Evolutionary conservation across 371 early-diverging fungal species (phyloP).

Genomic region (Mortierella sp.): DNA sequence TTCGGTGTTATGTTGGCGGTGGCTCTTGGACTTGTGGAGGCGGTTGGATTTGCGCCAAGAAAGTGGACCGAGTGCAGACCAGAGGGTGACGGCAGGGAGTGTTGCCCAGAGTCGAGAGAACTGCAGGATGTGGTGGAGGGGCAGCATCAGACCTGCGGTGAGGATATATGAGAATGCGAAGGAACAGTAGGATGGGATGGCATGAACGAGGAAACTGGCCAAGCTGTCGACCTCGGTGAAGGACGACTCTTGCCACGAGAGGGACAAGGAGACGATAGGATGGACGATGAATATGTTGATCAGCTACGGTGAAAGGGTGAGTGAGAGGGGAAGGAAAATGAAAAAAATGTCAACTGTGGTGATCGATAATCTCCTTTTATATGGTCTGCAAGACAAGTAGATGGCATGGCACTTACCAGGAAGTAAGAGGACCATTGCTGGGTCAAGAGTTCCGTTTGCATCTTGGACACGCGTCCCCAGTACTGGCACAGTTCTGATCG

Average conservation of each 20-base stretch:
- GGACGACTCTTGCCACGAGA: conserved; percentile 35
- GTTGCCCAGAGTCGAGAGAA: conserved; percentile 32
- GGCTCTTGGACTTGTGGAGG: conserved; percentile 1
- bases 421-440: conserved; percentile 24
- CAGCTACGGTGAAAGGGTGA: background rate
- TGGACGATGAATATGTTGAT: conserved; percentile 29
- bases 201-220: conserved; percentile 28
- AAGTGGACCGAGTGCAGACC: conserved; percentile 35
- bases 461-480: conserved; percentile 36
- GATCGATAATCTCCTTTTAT: too few relatives aligned
- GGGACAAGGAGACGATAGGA: conserved; percentile 17
- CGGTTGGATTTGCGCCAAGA: conserved; percentile 36
- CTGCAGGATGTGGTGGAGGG: conserved; percentile 32
- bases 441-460: conserved; percentile 25
- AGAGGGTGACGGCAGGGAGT: conserved; percentile 27
- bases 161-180: conserved; percentile 31
- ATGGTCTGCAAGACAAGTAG: too few relatives aligned
- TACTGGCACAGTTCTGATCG: conserved; percentile 23
- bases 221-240: background rate
- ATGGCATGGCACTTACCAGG: conserved; percentile 11
- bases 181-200: conserved; percentile 46
- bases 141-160: conserved; percentile 20
- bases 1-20: background rate
- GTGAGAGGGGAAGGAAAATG: background rate
- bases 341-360: background rate